phyloP scores from a whole-genome alignment of 345 rosid species.

The Hevea brasiliensis region DNA sequence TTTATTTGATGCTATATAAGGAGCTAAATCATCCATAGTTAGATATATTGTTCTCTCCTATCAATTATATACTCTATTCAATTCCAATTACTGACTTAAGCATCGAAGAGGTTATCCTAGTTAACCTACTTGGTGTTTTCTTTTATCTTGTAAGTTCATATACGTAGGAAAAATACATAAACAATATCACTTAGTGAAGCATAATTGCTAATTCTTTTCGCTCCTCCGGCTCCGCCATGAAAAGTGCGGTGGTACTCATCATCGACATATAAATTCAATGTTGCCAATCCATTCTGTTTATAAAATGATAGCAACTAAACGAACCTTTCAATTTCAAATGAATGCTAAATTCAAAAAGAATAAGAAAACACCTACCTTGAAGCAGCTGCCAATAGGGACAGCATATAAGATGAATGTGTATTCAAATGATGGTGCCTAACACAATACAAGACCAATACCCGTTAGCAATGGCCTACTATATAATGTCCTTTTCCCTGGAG shows the following conservation, averaged over 20 bases:
- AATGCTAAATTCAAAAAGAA: too few relatives aligned
- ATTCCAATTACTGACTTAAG: too few relatives aligned
- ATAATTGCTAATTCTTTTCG: conserved; percentile 34
- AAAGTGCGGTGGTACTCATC: conserved; percentile 31
- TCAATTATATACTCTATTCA: too few relatives aligned
- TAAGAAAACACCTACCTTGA: conserved; percentile 36
- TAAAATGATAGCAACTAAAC: too few relatives aligned
- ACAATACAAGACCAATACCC: conserved; percentile 50
- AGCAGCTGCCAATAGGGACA: conserved; percentile 76
- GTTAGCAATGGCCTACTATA: conserved; percentile 50
- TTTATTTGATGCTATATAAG: too few relatives aligned
- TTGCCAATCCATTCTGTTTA: conserved; percentile 12
- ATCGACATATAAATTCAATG: conserved; percentile 29
- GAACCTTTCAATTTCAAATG: too few relatives aligned
- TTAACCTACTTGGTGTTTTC: too few relatives aligned
- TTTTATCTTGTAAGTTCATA: too few relatives aligned
- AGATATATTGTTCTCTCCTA: too few relatives aligned
- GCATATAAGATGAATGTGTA: conserved; percentile 52
- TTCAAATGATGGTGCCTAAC: conserved; percentile 48
- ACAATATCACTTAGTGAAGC: conserved; percentile 56
- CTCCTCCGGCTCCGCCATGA: conserved; percentile 36
- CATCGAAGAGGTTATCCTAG: too few relatives aligned
- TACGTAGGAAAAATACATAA: too few relatives aligned
- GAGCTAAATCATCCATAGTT: too few relatives aligned
- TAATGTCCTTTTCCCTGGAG: conserved; percentile 52